These are phyloP conservation scores for Pseudocercospora vitis DNA, from an alignment of 2,329 filamentous ascomycete species.

Conservation along the genomic window DNA sequence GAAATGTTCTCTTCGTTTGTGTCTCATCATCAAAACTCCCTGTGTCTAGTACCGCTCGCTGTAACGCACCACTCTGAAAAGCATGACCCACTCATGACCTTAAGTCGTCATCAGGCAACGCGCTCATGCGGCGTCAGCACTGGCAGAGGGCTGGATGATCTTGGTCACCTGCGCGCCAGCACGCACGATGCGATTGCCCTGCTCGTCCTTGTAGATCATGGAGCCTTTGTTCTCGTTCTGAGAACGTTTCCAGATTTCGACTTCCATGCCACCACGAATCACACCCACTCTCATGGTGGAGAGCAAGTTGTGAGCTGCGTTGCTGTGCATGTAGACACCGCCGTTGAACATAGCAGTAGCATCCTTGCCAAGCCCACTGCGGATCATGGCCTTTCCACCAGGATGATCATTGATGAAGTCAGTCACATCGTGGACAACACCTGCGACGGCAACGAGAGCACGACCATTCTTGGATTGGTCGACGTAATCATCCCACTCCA, in stretches of 20 bases:
- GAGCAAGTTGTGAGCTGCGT: conserved; percentile 84
- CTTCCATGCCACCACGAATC: conserved; percentile 80
- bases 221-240: conserved; percentile 83
- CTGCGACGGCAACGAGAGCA: conserved; percentile 73
- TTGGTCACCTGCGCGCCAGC: conserved; percentile 85
- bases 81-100: conserved; percentile 13
- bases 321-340: conserved; percentile 85
- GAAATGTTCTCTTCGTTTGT: neutral
- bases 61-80: conserved; percentile 22
- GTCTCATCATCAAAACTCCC: conserved; percentile 4
- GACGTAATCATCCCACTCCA: conserved; percentile 84
- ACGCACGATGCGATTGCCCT: conserved; percentile 78
- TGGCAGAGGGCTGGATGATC: conserved; percentile 74
- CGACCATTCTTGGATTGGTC: conserved; percentile 75
- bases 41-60: conserved; percentile 20
- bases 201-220: conserved; percentile 74
- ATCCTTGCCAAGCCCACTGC: conserved; percentile 79
- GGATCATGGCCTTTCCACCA: conserved; percentile 86
- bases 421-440: conserved; percentile 81
- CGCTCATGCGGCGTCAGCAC: conserved; percentile 76
- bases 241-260: conserved; percentile 89
- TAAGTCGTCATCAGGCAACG: conserved; percentile 23
- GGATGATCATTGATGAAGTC: conserved; percentile 87
- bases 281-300: conserved; percentile 87
- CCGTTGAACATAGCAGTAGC: conserved; percentile 90